Conservation (phyloP, 495 filamentous ascomycete species). For the Aspergillus hancockii region DNA sequence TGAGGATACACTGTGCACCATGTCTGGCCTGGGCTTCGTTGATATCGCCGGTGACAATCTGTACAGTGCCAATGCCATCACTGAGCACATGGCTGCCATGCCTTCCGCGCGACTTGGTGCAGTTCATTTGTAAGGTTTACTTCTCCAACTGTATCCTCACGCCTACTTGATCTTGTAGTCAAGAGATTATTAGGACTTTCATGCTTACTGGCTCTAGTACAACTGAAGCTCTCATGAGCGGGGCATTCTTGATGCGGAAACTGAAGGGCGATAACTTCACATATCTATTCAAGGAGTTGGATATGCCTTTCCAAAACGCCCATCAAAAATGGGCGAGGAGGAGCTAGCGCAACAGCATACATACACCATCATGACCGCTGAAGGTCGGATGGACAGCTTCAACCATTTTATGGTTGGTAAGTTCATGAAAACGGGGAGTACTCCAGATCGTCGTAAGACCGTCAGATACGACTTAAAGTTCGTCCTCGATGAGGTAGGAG, state of each 20-base stretch:
- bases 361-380: slow-evolving; percentile 39
- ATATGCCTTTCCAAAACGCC: slow-evolving; percentile 38
- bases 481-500: slow-evolving; percentile 2
- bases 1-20: slow-evolving; percentile 41
- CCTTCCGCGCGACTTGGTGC: slow-evolving; percentile 40
- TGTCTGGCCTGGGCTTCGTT: slow-evolving; percentile 37
- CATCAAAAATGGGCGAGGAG: slow-evolving; percentile 34
- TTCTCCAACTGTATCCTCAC: neutral
- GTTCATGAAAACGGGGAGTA: slow-evolving; percentile 33
- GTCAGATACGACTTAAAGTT: slow-evolving; percentile 33
- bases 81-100: slow-evolving; percentile 34
- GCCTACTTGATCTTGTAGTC: too few species aligned
- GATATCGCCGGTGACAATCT: slow-evolving; percentile 28
- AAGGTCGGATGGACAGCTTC: slow-evolving; percentile 44
- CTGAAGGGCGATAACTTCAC: slow-evolving; percentile 34
- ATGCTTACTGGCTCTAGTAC: slow-evolving; percentile 21
- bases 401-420: slow-evolving; percentile 45
- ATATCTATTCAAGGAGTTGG: slow-evolving; percentile 37
- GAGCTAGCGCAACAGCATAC: slow-evolving; percentile 33
- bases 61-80: slow-evolving; percentile 35
- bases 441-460: slow-evolving; percentile 28
- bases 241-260: slow-evolving; percentile 39
- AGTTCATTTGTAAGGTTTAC: slow-evolving; percentile 38
- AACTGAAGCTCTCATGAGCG: slow-evolving; percentile 38
- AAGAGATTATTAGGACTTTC: too few species aligned